These are phyloP conservation scores for Phytophthora sp. DNA, from an alignment of 352 stramenopile genomes.

Conservation along the genomic window DNA sequence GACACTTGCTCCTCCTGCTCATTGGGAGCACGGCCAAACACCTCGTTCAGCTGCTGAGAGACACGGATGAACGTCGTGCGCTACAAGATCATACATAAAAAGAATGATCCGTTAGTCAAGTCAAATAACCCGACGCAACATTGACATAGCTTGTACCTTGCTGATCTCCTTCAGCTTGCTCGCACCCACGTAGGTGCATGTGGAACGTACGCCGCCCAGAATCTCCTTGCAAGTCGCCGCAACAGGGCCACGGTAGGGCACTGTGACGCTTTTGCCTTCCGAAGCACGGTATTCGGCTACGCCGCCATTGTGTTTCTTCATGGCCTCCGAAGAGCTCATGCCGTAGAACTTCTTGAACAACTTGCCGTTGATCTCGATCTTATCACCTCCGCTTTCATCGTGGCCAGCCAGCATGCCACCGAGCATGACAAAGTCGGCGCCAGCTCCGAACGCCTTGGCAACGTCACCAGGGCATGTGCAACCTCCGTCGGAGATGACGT, in stretches of 20 bases:
- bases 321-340: constrained; percentile 92
- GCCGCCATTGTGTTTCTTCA: constrained; percentile 92
- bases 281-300: constrained; percentile 92
- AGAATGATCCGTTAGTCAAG: not conserved
- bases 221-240: constrained; percentile 88
- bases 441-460: constrained; percentile 91
- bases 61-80: constrained; percentile 94
- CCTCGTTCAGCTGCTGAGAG: constrained; percentile 92
- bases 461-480: constrained; percentile 92
- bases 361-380: constrained; percentile 73
- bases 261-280: constrained; percentile 92
- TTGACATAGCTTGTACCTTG: constrained; percentile 55
- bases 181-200: constrained; percentile 94
- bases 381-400: constrained; percentile 89
- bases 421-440: constrained; percentile 94
- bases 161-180: constrained; percentile 90
- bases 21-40: constrained; percentile 87
- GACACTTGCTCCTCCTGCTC: constrained; percentile 67
- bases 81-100: constrained; percentile 32
- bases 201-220: constrained; percentile 91
- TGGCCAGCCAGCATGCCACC: constrained; percentile 93
- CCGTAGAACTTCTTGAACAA: constrained; percentile 93
- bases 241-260: constrained; percentile 88
- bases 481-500: constrained; percentile 90
- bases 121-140: not conserved